These are phyloP conservation scores for Loxodes magnus DNA, from an alignment of 73 alveolate genomes.

Conservation along the genomic window DNA sequence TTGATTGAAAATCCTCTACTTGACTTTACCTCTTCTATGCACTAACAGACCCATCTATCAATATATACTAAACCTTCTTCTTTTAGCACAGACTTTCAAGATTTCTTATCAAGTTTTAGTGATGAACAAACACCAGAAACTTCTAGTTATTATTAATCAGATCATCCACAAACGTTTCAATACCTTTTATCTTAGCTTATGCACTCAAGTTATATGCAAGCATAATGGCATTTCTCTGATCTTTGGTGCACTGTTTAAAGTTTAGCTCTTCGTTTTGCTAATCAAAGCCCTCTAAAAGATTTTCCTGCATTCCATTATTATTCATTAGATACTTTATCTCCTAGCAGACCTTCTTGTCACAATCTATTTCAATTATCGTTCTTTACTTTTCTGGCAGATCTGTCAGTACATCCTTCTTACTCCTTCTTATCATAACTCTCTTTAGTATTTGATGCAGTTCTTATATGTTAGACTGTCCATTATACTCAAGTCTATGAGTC, in stretches of 20 bases:
- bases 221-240: too few species aligned
- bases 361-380: slow-evolving; percentile 38
- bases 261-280: background rate
- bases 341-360: slow-evolving; percentile 23
- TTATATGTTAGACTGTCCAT: slow-evolving; percentile 49
- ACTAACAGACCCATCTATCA: slow-evolving; percentile 56
- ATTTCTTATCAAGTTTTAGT: slow-evolving; percentile 47
- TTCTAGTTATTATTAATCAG: slow-evolving; percentile 59
- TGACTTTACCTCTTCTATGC: slow-evolving; percentile 42
- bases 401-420: slow-evolving; percentile 71
- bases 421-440: slow-evolving; percentile 76
- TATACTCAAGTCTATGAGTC: slow-evolving; percentile 65
- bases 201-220: slow-evolving; percentile 53
- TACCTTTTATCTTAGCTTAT: slow-evolving; percentile 64
- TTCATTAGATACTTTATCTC: too few species aligned
- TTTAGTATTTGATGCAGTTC: slow-evolving; percentile 62
- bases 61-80: slow-evolving; percentile 32
- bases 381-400: slow-evolving; percentile 79
- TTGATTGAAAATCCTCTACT: slow-evolving; percentile 53
- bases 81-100: slow-evolving; percentile 29
- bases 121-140: slow-evolving; percentile 79
- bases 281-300: slow-evolving; percentile 4
- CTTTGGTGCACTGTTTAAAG: too few species aligned
- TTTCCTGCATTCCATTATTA: too few species aligned
- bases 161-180: slow-evolving; percentile 44